Evolutionary conservation across 2,329 filamentous ascomycete species (phyloP).

Genomic region (Epicoccum nigrum): DNA sequence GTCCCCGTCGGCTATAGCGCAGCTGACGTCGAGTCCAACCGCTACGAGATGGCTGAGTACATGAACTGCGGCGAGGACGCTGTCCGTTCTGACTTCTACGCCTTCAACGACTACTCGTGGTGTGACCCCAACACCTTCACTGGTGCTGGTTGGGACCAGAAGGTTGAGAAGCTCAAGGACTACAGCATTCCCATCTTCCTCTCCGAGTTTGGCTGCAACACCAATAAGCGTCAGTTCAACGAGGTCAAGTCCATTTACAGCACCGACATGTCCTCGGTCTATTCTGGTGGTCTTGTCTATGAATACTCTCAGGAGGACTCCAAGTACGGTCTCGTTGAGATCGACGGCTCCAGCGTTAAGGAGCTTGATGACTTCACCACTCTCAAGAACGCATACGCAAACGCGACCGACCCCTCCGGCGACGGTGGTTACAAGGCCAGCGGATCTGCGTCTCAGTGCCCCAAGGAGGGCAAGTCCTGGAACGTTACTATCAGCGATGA

Average conservation of each 20-base stretch:
- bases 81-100: slow-evolving; percentile 85
- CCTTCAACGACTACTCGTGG: slow-evolving; percentile 90
- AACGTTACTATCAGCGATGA: slow-evolving; percentile 55
- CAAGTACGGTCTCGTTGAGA: slow-evolving; percentile 75
- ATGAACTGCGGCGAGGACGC: slow-evolving; percentile 92
- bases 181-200: slow-evolving; percentile 93
- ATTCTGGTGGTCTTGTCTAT: slow-evolving; percentile 95
- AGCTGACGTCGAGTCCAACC: slow-evolving; percentile 84
- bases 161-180: slow-evolving; percentile 84
- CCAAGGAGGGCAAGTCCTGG: slow-evolving; percentile 60
- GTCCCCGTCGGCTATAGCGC: slow-evolving; percentile 83
- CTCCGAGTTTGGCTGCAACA: slow-evolving; percentile 91
- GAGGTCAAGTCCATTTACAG: slow-evolving; percentile 83
- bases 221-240: slow-evolving; percentile 78
- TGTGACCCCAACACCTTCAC: slow-evolving; percentile 74
- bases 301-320: slow-evolving; percentile 79
- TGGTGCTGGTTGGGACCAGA: slow-evolving; percentile 80
- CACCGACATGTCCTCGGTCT: slow-evolving; percentile 81
- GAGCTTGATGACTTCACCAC: slow-evolving; percentile 68
- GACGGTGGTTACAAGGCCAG: slow-evolving; percentile 65
- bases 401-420: slow-evolving; percentile 59
- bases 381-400: slow-evolving; percentile 58
- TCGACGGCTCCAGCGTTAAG: slow-evolving; percentile 62
- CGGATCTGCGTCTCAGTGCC: slow-evolving; percentile 61
- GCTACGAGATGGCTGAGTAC: slow-evolving; percentile 84